These are phyloP conservation scores for Lasiodiplodia sp. DNA, from an alignment of 2,329 filamentous ascomycete genomes.

Conservation along the genomic window DNA sequence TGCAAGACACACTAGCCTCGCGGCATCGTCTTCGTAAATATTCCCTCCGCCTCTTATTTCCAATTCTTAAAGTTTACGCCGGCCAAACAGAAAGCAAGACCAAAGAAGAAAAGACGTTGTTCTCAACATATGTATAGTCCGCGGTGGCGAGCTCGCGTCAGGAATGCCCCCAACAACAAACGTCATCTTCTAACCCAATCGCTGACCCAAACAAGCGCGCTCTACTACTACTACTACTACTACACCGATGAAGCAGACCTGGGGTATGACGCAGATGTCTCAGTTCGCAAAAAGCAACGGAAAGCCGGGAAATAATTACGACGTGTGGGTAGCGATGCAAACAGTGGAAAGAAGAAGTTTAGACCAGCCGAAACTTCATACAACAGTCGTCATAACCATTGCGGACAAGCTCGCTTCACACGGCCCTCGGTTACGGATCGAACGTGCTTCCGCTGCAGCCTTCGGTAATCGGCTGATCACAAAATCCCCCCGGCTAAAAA, in stretches of 20 bases:
- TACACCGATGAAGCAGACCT: slow-evolving; percentile 21
- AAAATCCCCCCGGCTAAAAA: not conserved
- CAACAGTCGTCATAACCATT: not conserved
- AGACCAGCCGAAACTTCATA: not conserved
- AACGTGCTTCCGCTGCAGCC: not conserved
- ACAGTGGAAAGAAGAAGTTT: not conserved
- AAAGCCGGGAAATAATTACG: not conserved
- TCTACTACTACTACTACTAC: not conserved
- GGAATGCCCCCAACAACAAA: not conserved
- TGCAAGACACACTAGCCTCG: not conserved
- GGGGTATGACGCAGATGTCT: slow-evolving; percentile 16
- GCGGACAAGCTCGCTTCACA: not conserved
- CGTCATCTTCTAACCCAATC: slow-evolving; percentile 4
- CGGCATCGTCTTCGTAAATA: slow-evolving; percentile 1
- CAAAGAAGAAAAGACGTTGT: not conserved
- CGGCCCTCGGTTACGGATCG: not conserved
- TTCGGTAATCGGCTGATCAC: not conserved
- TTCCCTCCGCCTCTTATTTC: not conserved
- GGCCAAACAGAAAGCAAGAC: not conserved
- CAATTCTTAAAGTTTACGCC: not conserved
- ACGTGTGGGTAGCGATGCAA: not conserved
- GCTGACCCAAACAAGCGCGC: slow-evolving; percentile 10
- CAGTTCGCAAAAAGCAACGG: slow-evolving; percentile 13
- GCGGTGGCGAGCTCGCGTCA: not conserved
- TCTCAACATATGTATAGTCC: not conserved